Evolutionary conservation across 495 filamentous ascomycete genomes (phyloP).

Genomic region (Cudoniella acicularis): DNA sequence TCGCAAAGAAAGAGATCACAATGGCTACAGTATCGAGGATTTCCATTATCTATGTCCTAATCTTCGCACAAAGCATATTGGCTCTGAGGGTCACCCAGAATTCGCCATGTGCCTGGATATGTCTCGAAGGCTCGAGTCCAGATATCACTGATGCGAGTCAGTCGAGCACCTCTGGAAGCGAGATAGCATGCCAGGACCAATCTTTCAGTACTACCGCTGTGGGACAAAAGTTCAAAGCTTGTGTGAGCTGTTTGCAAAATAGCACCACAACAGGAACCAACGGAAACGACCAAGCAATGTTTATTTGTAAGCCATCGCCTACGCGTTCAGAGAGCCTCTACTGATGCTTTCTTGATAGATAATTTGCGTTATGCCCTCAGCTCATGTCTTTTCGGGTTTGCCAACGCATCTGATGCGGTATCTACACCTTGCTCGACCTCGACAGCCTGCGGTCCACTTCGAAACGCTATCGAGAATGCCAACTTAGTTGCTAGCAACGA

Average conservation of each 20-base stretch:
- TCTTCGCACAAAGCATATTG: not conserved
- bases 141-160: constrained; percentile 42
- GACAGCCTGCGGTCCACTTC: constrained; percentile 11
- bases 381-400: constrained; percentile 34
- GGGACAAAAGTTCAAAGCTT: constrained; percentile 43
- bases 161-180: constrained; percentile 38
- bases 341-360: constrained; percentile 15
- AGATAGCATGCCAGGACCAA: constrained; percentile 44
- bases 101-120: constrained; percentile 46
- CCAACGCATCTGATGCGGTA: constrained; percentile 5
- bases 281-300: constrained; percentile 49
- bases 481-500: constrained; percentile 3
- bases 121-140: constrained; percentile 34
- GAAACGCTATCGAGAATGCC: constrained; percentile 9
- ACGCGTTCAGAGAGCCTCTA: not conserved
- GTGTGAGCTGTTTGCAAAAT: constrained; percentile 47
- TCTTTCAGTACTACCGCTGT: constrained; percentile 27
- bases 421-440: constrained; percentile 10
- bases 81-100: constrained; percentile 46
- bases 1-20: too few relatives aligned
- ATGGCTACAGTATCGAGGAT: not conserved
- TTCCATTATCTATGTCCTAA: not conserved
- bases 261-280: constrained; percentile 39
- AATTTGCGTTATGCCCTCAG: constrained; percentile 38
- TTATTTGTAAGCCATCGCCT: constrained; percentile 40